These are phyloP conservation scores for Botrytis cinerea DNA, from an alignment of 2,329 filamentous ascomycete species.

Conservation along the genomic window DNA sequence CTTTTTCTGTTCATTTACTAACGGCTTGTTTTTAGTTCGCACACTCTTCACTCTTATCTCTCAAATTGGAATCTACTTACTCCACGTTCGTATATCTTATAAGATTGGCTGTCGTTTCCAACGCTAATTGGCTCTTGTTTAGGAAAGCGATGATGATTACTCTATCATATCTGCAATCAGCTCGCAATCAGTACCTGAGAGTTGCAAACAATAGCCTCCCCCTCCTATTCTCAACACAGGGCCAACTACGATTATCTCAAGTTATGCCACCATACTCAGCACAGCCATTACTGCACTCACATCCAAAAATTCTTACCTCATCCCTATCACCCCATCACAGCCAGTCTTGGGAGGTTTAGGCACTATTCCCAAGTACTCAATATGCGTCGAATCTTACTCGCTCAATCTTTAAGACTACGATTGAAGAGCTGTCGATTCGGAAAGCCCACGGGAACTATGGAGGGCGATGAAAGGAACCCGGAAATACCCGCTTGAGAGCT, in stretches of 20 bases:
- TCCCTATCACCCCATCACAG: neutral
- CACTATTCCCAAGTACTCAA: neutral
- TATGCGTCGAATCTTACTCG: neutral
- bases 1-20: constrained; percentile 2
- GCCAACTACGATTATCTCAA: neutral
- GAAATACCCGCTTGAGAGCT: neutral
- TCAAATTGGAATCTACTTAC: constrained; percentile 19
- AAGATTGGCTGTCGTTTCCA: neutral
- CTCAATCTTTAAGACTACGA: constrained; percentile 4
- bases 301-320: neutral
- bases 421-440: neutral
- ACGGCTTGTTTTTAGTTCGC: neutral
- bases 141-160: constrained; percentile 17
- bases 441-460: neutral
- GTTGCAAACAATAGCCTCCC: neutral
- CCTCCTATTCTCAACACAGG: neutral
- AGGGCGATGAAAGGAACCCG: neutral
- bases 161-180: neutral
- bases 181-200: neutral
- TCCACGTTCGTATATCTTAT: constrained; percentile 12
- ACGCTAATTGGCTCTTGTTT: constrained; percentile 7
- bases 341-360: neutral
- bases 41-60: constrained; percentile 19
- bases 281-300: neutral
- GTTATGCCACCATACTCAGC: neutral